phyloP scores from a whole-genome alignment of 192 early-diverging fungal genomes.

The Irineochytrium annulatum region DNA sequence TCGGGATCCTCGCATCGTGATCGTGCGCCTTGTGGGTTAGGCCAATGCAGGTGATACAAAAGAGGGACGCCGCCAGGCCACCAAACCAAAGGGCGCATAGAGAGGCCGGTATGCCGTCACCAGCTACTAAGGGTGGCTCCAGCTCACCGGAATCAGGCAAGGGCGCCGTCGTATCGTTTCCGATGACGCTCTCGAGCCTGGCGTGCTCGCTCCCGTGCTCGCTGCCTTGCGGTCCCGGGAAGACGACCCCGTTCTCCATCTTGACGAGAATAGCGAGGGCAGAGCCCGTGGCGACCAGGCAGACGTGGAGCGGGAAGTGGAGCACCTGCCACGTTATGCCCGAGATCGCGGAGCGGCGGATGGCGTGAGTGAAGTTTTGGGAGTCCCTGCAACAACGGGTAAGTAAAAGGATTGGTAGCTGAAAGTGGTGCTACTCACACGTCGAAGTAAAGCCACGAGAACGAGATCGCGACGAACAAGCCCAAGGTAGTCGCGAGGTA shows the following conservation, averaged over 20 bases:
- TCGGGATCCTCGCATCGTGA: neutral
- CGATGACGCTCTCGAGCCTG: neutral
- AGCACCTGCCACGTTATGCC: constrained; percentile 4
- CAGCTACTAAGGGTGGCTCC: too few species aligned
- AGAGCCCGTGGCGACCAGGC: neutral
- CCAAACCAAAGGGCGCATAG: neutral
- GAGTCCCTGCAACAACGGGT: neutral
- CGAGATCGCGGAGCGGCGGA: constrained; percentile 3
- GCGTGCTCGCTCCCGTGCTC: neutral
- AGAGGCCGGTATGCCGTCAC: too few species aligned
- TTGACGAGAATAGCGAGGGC: neutral
- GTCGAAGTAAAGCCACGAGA: constrained; percentile 14
- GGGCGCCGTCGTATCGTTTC: neutral
- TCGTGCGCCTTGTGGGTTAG: neutral
- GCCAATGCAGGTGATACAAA: neutral
- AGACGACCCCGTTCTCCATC: too few species aligned
- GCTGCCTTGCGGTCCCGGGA: too few species aligned
- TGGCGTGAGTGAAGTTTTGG: constrained; percentile 9
- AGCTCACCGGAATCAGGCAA: too few species aligned
- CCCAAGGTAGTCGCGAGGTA: constrained; percentile 12
- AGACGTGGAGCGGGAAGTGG: constrained; percentile 6
- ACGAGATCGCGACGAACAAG: constrained; percentile 6
- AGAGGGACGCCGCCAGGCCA: neutral
- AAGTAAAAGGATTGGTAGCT: neutral
- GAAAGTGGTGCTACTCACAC: neutral